Conservation (phyloP, 169 alveolate species). For the Plasmodium cynomolgi region DNA sequence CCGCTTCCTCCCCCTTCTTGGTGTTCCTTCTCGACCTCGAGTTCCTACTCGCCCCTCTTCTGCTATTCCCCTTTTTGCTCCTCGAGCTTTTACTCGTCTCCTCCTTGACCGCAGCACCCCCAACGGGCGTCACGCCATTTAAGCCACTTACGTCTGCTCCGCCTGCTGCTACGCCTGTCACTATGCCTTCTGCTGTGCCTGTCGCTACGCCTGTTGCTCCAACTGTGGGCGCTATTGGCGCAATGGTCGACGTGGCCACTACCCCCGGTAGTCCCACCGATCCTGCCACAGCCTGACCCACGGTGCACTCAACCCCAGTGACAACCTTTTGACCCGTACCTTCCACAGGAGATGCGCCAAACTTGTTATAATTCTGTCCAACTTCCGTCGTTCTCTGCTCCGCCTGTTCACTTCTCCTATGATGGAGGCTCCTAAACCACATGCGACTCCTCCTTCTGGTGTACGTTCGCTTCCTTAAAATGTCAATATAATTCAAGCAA, state of each 20-base stretch:
- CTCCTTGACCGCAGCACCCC: neutral
- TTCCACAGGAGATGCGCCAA: neutral
- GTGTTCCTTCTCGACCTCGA: slow-evolving; percentile 4
- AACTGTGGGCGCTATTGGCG: neutral
- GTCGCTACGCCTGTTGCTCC: too few relatives aligned
- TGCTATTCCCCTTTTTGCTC: neutral
- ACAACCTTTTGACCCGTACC: neutral
- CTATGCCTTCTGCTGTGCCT: too few relatives aligned
- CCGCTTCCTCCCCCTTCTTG: neutral
- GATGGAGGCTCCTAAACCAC: neutral
- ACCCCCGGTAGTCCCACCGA: neutral
- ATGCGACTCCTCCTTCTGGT: neutral
- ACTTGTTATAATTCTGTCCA: neutral
- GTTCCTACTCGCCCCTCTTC: neutral
- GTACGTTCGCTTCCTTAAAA: neutral
- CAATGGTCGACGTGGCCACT: neutral
- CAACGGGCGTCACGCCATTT: neutral
- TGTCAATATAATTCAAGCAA: slow-evolving; percentile 13
- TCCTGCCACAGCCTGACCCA: neutral
- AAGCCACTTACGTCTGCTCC: neutral
- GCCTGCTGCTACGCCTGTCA: neutral
- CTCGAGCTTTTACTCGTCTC: neutral
- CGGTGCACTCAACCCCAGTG: neutral
- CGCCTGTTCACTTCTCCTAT: neutral
- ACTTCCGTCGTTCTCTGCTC: neutral